Conservation (phyloP, 202 grass and related monocot species). For the Carex arenaria region DNA sequence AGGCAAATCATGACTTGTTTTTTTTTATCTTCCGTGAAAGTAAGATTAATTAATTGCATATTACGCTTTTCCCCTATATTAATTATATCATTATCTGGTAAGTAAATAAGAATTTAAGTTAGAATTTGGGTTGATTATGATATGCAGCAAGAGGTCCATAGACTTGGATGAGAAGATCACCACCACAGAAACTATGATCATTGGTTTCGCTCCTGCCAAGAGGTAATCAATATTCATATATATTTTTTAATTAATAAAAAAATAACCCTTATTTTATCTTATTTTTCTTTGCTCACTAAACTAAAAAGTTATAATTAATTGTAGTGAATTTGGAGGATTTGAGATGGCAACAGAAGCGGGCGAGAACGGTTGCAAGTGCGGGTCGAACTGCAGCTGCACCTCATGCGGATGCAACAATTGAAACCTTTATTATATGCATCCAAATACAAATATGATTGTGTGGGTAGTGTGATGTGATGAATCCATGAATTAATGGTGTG, state of each 20-base stretch:
- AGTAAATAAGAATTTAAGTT: neutral
- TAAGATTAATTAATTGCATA: no score
- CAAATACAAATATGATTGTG: no score
- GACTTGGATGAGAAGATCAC: constrained; percentile 53
- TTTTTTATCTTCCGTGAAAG: no score
- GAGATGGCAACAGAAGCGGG: constrained; percentile 27
- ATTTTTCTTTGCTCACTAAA: no score
- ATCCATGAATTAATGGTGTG: neutral
- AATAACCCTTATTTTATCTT: no score
- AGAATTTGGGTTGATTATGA: neutral
- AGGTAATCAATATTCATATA: constrained; percentile 8
- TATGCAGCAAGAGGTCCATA: constrained; percentile 46
- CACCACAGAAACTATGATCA: constrained; percentile 25
- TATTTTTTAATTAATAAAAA: neutral
- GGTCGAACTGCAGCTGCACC: constrained; percentile 50
- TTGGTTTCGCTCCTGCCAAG: constrained; percentile 31
- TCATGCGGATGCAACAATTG: no score
- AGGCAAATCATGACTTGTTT: no score
- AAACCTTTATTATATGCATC: no score
- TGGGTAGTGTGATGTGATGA: no score
- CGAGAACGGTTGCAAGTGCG: constrained; percentile 45
- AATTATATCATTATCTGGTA: no score
- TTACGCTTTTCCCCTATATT: no score
- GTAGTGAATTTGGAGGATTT: constrained; percentile 13
- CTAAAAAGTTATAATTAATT: neutral